phyloP scores from a whole-genome alignment of 2,329 filamentous ascomycete species.

The Aspergillus pseudoterreus region DNA sequence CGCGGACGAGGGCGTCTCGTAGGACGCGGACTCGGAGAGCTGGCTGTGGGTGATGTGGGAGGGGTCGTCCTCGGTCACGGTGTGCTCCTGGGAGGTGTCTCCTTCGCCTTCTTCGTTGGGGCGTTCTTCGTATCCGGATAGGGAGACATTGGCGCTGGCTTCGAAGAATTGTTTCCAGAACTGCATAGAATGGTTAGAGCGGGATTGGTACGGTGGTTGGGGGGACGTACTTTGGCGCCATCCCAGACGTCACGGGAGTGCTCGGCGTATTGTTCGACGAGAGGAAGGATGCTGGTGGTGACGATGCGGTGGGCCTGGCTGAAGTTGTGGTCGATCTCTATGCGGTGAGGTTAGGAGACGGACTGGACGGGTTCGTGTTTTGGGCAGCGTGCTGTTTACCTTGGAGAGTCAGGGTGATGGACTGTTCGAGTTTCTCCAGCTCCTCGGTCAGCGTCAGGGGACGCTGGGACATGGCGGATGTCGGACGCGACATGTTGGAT shows the following conservation, averaged over 20 bases:
- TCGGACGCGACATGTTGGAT: constrained; percentile 49
- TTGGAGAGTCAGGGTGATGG: constrained; percentile 92
- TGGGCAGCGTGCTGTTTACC: constrained; percentile 46
- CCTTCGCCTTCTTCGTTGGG: constrained; percentile 43
- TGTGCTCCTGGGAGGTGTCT: constrained; percentile 51
- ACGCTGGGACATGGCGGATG: constrained; percentile 44
- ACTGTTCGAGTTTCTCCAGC: constrained; percentile 91
- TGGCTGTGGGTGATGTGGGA: constrained; percentile 46
- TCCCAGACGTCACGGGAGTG: constrained; percentile 95
- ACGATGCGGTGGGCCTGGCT: constrained; percentile 95
- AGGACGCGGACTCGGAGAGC: constrained; percentile 37
- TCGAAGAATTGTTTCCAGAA: constrained; percentile 99
- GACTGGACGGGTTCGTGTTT: constrained; percentile 10
- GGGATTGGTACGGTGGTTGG: background rate
- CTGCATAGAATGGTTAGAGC: constrained; percentile 41
- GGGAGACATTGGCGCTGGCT: constrained; percentile 92
- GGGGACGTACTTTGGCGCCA: constrained; percentile 72
- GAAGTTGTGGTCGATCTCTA: constrained; percentile 98
- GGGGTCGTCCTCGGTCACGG: constrained; percentile 55
- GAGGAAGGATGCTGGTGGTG: constrained; percentile 83
- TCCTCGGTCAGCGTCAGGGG: constrained; percentile 85
- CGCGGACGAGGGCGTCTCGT: constrained; percentile 38
- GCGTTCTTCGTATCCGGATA: constrained; percentile 88
- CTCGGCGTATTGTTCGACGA: constrained; percentile 92
- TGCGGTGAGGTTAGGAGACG: constrained; percentile 9